Conservation (phyloP, 257 asterid species). For the Nicotiana obtusifolia region DNA sequence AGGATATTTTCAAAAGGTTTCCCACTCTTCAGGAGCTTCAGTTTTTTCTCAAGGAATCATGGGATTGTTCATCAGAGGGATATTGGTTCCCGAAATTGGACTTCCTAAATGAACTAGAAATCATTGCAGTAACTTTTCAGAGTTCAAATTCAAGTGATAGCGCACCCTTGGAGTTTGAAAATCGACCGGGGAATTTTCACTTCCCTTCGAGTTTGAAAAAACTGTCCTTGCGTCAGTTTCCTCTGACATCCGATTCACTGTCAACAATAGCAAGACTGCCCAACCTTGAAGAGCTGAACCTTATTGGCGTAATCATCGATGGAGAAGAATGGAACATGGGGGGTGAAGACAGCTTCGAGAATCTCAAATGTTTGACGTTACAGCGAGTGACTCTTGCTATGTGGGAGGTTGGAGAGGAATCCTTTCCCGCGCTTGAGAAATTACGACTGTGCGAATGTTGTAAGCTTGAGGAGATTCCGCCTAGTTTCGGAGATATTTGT, state of each 20-base stretch:
- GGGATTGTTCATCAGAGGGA: not conserved
- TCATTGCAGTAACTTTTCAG: accelerated
- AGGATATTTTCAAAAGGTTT: not conserved
- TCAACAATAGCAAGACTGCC: not conserved
- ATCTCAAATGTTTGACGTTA: not conserved
- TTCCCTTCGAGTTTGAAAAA: not conserved
- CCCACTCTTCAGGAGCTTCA: not conserved
- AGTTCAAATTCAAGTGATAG: not conserved
- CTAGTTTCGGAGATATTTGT: no score
- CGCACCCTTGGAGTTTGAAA: not conserved
- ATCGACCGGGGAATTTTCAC: not conserved
- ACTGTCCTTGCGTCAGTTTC: not conserved
- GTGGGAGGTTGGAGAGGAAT: not conserved
- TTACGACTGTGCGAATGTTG: no score
- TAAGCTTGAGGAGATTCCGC: no score
- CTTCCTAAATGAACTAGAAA: not conserved
- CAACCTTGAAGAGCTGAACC: not conserved
- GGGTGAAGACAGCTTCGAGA: not conserved
- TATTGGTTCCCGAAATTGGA: not conserved
- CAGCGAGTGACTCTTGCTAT: not conserved
- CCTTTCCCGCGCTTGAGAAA: not conserved
- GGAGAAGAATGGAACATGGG: not conserved
- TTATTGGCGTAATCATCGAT: not conserved
- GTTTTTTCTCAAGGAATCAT: not conserved
- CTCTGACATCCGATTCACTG: not conserved